These are phyloP conservation scores for Boechera divaricarpa DNA, from an alignment of 345 rosid species.

Conservation along the genomic window DNA sequence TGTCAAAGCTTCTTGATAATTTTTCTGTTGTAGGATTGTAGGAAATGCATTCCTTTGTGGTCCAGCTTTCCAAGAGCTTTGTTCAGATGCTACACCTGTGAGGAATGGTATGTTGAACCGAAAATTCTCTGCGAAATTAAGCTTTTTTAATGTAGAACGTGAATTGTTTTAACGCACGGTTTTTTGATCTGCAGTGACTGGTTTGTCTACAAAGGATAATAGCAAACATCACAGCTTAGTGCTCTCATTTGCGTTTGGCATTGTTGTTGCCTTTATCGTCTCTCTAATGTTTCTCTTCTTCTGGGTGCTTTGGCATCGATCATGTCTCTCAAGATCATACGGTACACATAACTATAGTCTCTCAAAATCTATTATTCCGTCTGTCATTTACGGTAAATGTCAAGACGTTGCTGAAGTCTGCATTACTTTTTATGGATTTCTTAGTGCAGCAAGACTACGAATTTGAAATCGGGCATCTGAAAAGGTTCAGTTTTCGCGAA, in stretches of 20 bases:
- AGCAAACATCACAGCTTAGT: constrained; percentile 64
- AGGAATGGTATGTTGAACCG: constrained; percentile 57
- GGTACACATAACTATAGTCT: constrained; percentile 52
- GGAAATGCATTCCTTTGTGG: constrained; percentile 85
- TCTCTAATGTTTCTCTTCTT: constrained; percentile 69
- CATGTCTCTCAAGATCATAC: constrained; percentile 62
- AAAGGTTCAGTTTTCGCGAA: constrained; percentile 85
- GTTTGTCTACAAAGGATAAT: constrained; percentile 46
- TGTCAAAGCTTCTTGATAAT: constrained; percentile 14
- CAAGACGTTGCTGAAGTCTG: constrained; percentile 6
- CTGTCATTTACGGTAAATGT: not conserved
- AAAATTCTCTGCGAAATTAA: constrained; percentile 6
- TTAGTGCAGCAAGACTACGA: constrained; percentile 91
- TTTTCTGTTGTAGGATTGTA: constrained; percentile 50
- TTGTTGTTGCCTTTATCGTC: constrained; percentile 69
- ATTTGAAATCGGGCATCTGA: constrained; percentile 82
- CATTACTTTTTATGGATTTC: constrained; percentile 12
- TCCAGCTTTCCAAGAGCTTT: constrained; percentile 56
- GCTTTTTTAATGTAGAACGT: constrained; percentile 2
- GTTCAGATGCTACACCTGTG: constrained; percentile 60
- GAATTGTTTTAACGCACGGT: constrained; percentile 9
- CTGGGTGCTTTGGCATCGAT: constrained; percentile 84
- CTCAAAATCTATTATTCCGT: not conserved
- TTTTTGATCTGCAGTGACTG: constrained; percentile 51
- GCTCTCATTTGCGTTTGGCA: constrained; percentile 67